Evolutionary conservation across 2,329 filamentous ascomycete genomes (phyloP).

Genomic region (Coleophoma eucalyptorum): DNA sequence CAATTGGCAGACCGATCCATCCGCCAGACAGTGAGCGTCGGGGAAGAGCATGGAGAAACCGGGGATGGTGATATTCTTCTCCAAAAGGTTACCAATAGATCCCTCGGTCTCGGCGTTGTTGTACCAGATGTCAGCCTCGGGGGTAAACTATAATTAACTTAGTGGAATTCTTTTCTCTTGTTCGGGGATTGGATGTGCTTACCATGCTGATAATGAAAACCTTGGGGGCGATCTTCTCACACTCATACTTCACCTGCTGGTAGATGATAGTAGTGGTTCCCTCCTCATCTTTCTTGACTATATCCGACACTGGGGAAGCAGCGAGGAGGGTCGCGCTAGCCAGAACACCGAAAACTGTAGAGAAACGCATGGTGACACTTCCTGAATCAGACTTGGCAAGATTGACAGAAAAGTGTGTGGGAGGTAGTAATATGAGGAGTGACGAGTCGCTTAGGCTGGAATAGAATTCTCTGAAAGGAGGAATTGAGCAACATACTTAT

Average conservation of each 20-base stretch:
- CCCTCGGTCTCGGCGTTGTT: slow-evolving; percentile 39
- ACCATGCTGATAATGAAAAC: slow-evolving; percentile 63
- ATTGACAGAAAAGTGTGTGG: no score
- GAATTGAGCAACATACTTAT: no score
- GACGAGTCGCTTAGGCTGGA: no score
- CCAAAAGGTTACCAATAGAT: slow-evolving; percentile 49
- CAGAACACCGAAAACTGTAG: slow-evolving; percentile 2
- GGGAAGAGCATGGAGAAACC: slow-evolving; percentile 65
- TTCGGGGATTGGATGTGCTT: slow-evolving; percentile 9
- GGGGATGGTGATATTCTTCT: slow-evolving; percentile 52
- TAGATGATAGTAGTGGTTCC: not conserved
- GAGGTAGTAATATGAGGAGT: no score
- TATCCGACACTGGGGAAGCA: slow-evolving; percentile 1
- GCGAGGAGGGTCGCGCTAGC: slow-evolving; percentile 4
- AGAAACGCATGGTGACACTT: slow-evolving; percentile 4
- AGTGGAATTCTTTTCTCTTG: not conserved
- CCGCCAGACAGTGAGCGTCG: slow-evolving; percentile 57
- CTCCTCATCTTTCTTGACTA: not conserved
- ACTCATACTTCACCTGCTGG: not conserved
- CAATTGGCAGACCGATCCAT: slow-evolving; percentile 63
- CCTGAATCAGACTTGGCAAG: no score
- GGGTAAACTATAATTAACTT: slow-evolving; percentile 45
- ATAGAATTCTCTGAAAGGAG: no score
- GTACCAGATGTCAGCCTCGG: slow-evolving; percentile 61
- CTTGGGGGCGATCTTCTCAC: slow-evolving; percentile 45